These are phyloP conservation scores for Moelleriella libera DNA, from an alignment of 2,329 filamentous ascomycete genomes.

Conservation along the genomic window DNA sequence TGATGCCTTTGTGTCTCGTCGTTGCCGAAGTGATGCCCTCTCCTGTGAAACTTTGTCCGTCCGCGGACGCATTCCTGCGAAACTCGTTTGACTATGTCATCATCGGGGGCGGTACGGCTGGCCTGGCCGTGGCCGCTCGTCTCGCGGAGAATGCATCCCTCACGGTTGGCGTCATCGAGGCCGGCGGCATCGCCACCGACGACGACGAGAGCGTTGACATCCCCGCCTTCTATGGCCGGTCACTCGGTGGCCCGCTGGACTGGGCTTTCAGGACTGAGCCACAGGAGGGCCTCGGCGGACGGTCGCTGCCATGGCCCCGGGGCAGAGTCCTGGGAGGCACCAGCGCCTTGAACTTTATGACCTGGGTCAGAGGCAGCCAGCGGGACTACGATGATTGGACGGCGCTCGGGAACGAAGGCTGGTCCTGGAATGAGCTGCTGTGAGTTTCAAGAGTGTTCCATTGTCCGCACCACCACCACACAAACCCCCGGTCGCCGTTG, in stretches of 20 bases:
- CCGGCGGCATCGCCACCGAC: conserved; percentile 14
- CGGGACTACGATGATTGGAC: too few relatives aligned
- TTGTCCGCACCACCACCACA: too few relatives aligned
- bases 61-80: conserved; percentile 10
- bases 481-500: too few relatives aligned
- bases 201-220: conserved; percentile 20
- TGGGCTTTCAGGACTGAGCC: conserved; percentile 26
- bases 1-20: too few relatives aligned
- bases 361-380: conserved; percentile 29
- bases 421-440: too few relatives aligned
- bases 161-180: conserved; percentile 17
- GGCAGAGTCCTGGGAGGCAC: conserved; percentile 47
- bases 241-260: conserved; percentile 22
- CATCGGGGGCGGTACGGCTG: conserved; percentile 35
- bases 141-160: conserved; percentile 23
- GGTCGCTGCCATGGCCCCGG: conserved; percentile 24
- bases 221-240: conserved; percentile 20
- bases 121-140: conserved; percentile 33
- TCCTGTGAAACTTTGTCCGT: background rate
- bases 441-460: too few relatives aligned
- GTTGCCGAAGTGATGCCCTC: too few relatives aligned
- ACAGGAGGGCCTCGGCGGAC: conserved; percentile 21
- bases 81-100: conserved; percentile 23
- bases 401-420: too few relatives aligned
- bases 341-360: conserved; percentile 45